Conservation (phyloP, 2,329 filamentous ascomycete species). For the Alternaria arbusti region DNA sequence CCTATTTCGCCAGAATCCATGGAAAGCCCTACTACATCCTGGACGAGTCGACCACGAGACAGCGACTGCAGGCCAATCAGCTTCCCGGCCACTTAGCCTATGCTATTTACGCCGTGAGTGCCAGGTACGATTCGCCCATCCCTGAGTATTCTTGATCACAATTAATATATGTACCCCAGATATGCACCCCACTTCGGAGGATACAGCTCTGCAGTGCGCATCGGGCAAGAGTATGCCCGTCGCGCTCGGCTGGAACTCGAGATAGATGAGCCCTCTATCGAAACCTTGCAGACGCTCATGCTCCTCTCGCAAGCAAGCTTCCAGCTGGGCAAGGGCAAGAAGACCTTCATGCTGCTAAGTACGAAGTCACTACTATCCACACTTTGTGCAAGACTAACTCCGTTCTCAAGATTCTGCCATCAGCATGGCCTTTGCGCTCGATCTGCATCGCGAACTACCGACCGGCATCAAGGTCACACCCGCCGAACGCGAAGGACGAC, state of each 20-base stretch:
- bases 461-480: conserved; percentile 66
- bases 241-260: conserved; percentile 74
- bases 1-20: conserved; percentile 80
- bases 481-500: conserved; percentile 75
- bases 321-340: conserved; percentile 80
- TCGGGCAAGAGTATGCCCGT: conserved; percentile 76
- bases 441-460: conserved; percentile 79
- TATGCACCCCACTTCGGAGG: conserved; percentile 72
- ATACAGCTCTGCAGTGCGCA: conserved; percentile 69
- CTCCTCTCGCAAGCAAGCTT: conserved; percentile 78
- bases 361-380: conserved; percentile 33
- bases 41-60: conserved; percentile 76
- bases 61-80: conserved; percentile 72
- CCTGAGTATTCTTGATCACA: conserved; percentile 59
- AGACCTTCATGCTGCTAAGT: conserved; percentile 86
- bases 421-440: conserved; percentile 82
- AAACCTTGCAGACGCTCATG: conserved; percentile 76
- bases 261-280: conserved; percentile 80
- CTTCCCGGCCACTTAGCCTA: conserved; percentile 60
- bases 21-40: conserved; percentile 83
- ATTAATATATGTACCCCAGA: conserved; percentile 53
- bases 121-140: conserved; percentile 44
- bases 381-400: conserved; percentile 23
- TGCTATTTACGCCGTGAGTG: conserved; percentile 59
- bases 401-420: conserved; percentile 68